Conservation (phyloP, 1,139 yeast genomes). For the Kodamaea arcana region DNA sequence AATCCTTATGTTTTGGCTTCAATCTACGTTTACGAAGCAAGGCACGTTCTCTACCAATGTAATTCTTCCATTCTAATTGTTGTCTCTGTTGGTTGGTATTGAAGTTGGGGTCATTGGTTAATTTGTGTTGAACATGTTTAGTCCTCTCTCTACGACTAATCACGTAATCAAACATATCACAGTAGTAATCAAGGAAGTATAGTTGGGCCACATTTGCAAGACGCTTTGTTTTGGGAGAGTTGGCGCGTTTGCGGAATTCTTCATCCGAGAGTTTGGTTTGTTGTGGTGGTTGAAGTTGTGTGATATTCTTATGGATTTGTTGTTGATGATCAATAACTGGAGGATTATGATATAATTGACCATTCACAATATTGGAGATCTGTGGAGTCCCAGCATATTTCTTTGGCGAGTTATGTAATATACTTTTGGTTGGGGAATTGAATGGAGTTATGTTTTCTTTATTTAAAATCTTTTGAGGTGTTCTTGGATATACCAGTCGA, state of each 20-base stretch:
- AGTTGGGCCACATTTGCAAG: constrained; percentile 79
- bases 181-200: constrained; percentile 89
- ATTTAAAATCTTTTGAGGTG: constrained; percentile 21
- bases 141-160: constrained; percentile 81
- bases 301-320: constrained; percentile 31
- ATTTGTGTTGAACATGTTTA: constrained; percentile 57
- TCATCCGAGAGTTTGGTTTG: constrained; percentile 24
- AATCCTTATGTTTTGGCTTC: constrained; percentile 91
- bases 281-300: constrained; percentile 28
- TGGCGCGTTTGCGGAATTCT: constrained; percentile 57
- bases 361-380: constrained; percentile 1
- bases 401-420: constrained; percentile 33
- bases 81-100: constrained; percentile 40
- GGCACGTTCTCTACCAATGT: constrained; percentile 81
- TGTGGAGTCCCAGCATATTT: constrained; percentile 5
- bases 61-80: constrained; percentile 73
- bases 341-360: neutral
- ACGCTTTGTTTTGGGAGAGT: constrained; percentile 75
- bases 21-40: constrained; percentile 81
- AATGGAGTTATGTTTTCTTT: constrained; percentile 46
- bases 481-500: constrained; percentile 16
- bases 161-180: constrained; percentile 92
- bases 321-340: constrained; percentile 4
- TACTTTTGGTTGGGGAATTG: constrained; percentile 41
- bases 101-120: constrained; percentile 43